These are phyloP conservation scores for Amanita polypyramis DNA, from an alignment of 768 basidiomycete genomes.

Conservation along the genomic window DNA sequence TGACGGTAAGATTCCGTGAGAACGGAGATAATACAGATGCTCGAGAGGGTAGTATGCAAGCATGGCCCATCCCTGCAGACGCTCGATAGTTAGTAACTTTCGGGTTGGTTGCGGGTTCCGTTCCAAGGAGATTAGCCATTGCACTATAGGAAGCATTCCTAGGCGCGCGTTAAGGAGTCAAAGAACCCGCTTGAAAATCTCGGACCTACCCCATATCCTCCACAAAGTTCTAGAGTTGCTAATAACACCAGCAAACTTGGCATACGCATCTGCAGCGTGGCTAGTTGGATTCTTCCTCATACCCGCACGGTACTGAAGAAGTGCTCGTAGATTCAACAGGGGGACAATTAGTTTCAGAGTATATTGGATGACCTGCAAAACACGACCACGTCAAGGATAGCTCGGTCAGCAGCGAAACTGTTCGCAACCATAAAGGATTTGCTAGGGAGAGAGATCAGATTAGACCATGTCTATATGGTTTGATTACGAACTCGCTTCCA, in stretches of 20 bases:
- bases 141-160: slow-evolving; percentile 73
- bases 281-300: slow-evolving; percentile 44
- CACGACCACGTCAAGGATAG: neutral
- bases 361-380: slow-evolving; percentile 59
- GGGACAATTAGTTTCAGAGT: slow-evolving; percentile 61
- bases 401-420: neutral
- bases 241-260: slow-evolving; percentile 44
- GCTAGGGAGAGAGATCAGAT: slow-evolving; percentile 25
- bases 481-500: slow-evolving; percentile 67
- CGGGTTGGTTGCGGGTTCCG: slow-evolving; percentile 63
- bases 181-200: neutral
- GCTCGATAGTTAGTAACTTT: slow-evolving; percentile 63
- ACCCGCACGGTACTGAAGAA: slow-evolving; percentile 57
- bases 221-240: slow-evolving; percentile 65
- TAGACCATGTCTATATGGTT: slow-evolving; percentile 3
- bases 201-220: slow-evolving; percentile 60
- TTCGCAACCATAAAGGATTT: slow-evolving; percentile 60
- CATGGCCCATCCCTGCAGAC: slow-evolving; percentile 74
- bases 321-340: slow-evolving; percentile 54
- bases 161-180: neutral
- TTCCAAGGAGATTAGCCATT: slow-evolving; percentile 72
- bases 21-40: slow-evolving; percentile 57
- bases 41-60: slow-evolving; percentile 73
- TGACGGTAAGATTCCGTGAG: slow-evolving; percentile 50
- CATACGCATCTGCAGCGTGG: slow-evolving; percentile 36